Base-by-base conservation (phyloP, 2,329 filamentous ascomycete species). In the Teratosphaeria zuluensis region DNA sequence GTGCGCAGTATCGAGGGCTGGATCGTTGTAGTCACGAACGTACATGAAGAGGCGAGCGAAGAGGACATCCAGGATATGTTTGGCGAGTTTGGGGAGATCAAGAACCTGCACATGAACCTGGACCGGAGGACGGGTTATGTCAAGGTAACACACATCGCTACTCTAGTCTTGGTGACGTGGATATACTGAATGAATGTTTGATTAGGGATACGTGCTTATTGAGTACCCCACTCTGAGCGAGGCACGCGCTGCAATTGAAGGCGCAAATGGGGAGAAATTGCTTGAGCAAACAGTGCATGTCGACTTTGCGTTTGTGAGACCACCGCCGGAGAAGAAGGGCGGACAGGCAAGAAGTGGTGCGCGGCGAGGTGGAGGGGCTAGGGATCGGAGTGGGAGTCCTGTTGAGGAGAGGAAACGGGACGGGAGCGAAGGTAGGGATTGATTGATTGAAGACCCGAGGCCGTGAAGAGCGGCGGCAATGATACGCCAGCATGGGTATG, bases 1-100 rank as follows among this genome's bases (percentile, higher is more conserved):
- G 89, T 94, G 60, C 88, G 89, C 68, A 91, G 87, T 58, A 92
- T 94, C 70, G 89, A 94, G 75, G 89, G 90, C 66, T 94, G 90
- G 90, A 94, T 94, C 74, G 80, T 94, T 69, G 85, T 90, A 63
- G 89, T 89, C 64, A 92, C 89, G 56, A 94, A 94, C 69, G 87
- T 94, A 35, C 89, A 94, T 76, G 89, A 94, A 71, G 89, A 94
- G 74, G 88, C 89, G 55, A 88, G 87, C 66, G 89, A 94, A 75
- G 89, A 94, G 77, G 86, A 89, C 53, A 73, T 94, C 58, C 87
- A 88, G 68, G 90, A 94, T 72, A 81, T 85, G 73, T 94, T 94
- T 72, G 87, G 84, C 68, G 89, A 94, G 68, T 94, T 82, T 70
- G 90, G 90, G 66, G 88, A 92, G 75, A 90, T 94, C 69, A 91